Percentiles rank a stretch among this genome's conserved stretches.
These are phyloP conservation scores for Phytophthora kernoviae DNA, from an alignment of 352 stramenopile genomes.

Conservation along the genomic window DNA sequence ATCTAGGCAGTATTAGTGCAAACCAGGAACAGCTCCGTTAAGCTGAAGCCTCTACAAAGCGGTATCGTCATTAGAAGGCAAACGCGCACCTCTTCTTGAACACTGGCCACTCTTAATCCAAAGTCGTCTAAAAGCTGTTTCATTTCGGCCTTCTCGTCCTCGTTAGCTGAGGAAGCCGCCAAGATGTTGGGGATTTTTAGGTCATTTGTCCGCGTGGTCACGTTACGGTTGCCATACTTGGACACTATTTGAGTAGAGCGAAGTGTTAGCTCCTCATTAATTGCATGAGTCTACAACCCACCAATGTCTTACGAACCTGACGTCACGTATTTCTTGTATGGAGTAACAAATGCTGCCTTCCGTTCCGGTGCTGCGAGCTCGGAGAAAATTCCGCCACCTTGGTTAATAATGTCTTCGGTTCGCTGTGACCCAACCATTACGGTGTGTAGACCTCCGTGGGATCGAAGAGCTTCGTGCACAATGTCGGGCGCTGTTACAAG, in stretches of 20 bases:
- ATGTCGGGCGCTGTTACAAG: conserved; percentile 82
- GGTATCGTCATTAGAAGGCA: background rate
- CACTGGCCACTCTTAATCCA: conserved; percentile 28
- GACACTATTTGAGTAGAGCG: conserved; percentile 45
- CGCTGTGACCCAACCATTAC: conserved; percentile 74
- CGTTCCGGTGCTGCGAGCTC: conserved; percentile 56
- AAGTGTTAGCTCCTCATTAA: background rate
- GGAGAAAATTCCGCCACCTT: conserved; percentile 65
- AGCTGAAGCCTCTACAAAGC: background rate
- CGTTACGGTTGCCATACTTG: conserved; percentile 84
- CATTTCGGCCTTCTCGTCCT: conserved; percentile 73
- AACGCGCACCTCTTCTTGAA: conserved; percentile 61
- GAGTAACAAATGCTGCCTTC: conserved; percentile 81
- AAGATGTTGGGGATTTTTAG: conserved; percentile 70
- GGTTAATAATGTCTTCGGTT: conserved; percentile 84
- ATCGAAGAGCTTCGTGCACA: conserved; percentile 79
- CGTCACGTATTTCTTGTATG: conserved; percentile 88
- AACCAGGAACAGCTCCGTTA: background rate
- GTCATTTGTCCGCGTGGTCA: conserved; percentile 87
- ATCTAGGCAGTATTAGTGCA: conserved; percentile 37
- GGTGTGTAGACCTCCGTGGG: conserved; percentile 74
- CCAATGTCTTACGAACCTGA: conserved; percentile 42
- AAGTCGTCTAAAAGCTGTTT: conserved; percentile 57
- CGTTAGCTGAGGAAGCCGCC: conserved; percentile 76
- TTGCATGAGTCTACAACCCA: background rate